phyloP scores from a whole-genome alignment of 176 grass and related monocot species.

The Aegilops speltoides region DNA sequence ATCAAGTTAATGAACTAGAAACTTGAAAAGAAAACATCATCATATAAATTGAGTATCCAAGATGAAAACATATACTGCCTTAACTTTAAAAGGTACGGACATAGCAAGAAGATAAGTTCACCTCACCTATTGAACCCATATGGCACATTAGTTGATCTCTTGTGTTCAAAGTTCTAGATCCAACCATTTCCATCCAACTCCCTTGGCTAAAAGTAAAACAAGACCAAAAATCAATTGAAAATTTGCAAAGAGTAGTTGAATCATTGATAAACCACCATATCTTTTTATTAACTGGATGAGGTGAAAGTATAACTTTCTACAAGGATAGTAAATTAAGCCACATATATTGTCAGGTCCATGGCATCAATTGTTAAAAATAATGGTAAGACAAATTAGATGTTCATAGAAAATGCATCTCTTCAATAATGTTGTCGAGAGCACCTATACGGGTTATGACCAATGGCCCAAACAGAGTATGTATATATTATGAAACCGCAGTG shows the following conservation, averaged over 20 bases:
- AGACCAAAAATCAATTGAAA: background rate
- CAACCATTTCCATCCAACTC: background rate
- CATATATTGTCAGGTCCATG: background rate
- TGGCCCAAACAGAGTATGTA: too few species aligned
- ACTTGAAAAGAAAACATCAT: background rate
- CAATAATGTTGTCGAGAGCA: too few species aligned
- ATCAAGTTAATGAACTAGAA: background rate
- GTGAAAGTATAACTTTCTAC: background rate
- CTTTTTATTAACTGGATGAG: too few species aligned
- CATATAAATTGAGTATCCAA: background rate
- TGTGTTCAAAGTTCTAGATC: background rate
- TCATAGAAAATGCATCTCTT: background rate
- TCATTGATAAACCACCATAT: background rate
- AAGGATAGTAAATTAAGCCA: background rate
- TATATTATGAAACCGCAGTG: too few species aligned
- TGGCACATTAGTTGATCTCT: background rate
- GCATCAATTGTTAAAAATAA: background rate
- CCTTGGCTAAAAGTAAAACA: background rate
- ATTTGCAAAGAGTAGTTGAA: too few species aligned
- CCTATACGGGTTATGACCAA: too few species aligned
- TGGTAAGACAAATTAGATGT: background rate
- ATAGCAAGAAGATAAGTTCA: background rate
- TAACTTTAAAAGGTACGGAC: background rate
- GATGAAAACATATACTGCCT: background rate
- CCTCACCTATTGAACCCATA: background rate